A percentile compares a stretch with the other conserved stretches of the same genome.
phyloP scores from a whole-genome alignment of 2,329 filamentous ascomycete genomes.

The Colletotrichum sp. region DNA sequence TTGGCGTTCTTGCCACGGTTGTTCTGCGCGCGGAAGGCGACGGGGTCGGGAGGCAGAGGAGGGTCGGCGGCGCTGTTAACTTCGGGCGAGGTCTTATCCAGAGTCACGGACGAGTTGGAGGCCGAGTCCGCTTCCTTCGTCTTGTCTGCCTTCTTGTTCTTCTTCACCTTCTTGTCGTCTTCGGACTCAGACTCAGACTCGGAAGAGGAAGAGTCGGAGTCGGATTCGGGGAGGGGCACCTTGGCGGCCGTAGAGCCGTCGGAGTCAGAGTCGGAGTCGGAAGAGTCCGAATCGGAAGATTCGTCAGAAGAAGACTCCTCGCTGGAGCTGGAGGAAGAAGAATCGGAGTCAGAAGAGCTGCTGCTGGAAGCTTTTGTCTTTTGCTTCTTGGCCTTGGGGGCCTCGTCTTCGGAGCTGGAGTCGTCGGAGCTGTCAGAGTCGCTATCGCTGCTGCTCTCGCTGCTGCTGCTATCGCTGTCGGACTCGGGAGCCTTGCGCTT shows the following conservation, averaged over 20 bases:
- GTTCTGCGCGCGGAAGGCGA: conserved; percentile 34
- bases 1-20: conserved; percentile 43
- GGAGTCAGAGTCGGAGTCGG: conserved; percentile 31
- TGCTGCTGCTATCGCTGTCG: conserved; percentile 25
- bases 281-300: conserved; percentile 39
- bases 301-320: background rate
- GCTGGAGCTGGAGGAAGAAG: conserved; percentile 34
- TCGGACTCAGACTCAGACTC: conserved; percentile 42
- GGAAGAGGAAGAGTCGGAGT: conserved; percentile 40
- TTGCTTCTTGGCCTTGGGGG: conserved; percentile 57
- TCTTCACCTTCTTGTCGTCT: conserved; percentile 24
- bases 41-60: conserved; percentile 59
- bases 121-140: conserved; percentile 33
- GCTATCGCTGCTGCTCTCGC: conserved; percentile 33
- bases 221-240: conserved; percentile 26
- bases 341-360: conserved; percentile 33
- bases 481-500: conserved; percentile 45
- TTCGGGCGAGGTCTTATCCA: conserved; percentile 58
- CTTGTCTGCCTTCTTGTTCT: background rate
- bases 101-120: conserved; percentile 48
- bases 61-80: conserved; percentile 44
- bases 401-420: conserved; percentile 51
- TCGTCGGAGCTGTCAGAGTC: conserved; percentile 35
- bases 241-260: background rate
- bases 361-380: conserved; percentile 41